These are phyloP conservation scores for Gaeumannomyces sp. DNA, from an alignment of 2,329 filamentous ascomycete genomes.

Conservation along the genomic window DNA sequence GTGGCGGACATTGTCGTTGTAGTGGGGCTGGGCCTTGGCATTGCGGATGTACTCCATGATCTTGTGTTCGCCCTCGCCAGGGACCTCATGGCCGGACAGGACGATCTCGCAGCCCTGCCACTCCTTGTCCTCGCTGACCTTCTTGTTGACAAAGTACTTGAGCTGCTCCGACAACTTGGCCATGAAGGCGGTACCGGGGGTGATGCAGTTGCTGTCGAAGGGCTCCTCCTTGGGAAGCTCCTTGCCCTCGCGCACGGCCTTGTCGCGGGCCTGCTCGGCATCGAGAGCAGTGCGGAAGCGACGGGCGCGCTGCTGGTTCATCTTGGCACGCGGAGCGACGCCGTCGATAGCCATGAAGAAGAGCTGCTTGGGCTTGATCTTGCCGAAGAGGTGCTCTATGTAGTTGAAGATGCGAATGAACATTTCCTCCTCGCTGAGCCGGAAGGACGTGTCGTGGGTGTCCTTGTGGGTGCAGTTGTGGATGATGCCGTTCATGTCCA, in stretches of 20 bases:
- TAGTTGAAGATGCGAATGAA: constrained; percentile 99
- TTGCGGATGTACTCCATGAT: constrained; percentile 99
- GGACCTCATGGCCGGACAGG: constrained; percentile 93
- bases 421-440: constrained; percentile 97
- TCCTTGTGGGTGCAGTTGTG: constrained; percentile 99
- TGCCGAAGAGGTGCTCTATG: constrained; percentile 96
- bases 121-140: constrained; percentile 91
- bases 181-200: constrained; percentile 95
- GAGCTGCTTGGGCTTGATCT: constrained; percentile 96
- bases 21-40: constrained; percentile 89
- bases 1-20: constrained; percentile 89
- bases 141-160: constrained; percentile 98
- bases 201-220: constrained; percentile 99
- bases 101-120: constrained; percentile 98
- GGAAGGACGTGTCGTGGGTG: constrained; percentile 83
- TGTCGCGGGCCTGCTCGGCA: constrained; percentile 81
- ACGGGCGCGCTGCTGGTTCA: constrained; percentile 97
- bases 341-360: constrained; percentile 99
- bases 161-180: constrained; percentile 88
- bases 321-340: constrained; percentile 95
- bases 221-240: constrained; percentile 92
- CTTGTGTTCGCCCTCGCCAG: constrained; percentile 97
- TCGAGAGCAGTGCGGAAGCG: constrained; percentile 93
- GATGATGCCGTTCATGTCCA: constrained; percentile 99
- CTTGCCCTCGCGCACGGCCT: constrained; percentile 81